Evolutionary conservation across 192 early-diverging fungal species (phyloP).

Genomic region (Coemansia umbellata): DNA sequence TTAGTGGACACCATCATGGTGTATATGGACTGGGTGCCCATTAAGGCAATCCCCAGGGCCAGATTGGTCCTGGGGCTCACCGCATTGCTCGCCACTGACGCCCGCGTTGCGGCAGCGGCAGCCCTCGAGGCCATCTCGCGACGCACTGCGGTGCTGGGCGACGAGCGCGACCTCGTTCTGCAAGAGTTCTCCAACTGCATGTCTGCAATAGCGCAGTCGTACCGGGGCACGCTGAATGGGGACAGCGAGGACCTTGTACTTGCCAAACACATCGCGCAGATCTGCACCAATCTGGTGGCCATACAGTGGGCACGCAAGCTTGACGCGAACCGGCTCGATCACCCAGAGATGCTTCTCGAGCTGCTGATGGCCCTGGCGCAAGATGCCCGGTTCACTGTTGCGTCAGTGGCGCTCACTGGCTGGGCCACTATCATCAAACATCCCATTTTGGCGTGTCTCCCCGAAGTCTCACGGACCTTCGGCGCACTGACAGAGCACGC

Average conservation of each 20-base stretch:
- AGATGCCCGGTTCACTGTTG: constrained; percentile 30
- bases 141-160: constrained; percentile 14
- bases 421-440: constrained; percentile 34
- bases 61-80: constrained; percentile 17
- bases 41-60: constrained; percentile 22
- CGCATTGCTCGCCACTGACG: constrained; percentile 9
- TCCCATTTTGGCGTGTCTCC: constrained; percentile 8
- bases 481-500: constrained; percentile 33
- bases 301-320: constrained; percentile 45
- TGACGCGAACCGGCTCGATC: constrained; percentile 1
- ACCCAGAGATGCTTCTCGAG: constrained; percentile 14
- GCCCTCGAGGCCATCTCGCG: constrained; percentile 31
- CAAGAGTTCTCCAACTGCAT: constrained; percentile 19
- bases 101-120: constrained; percentile 10
- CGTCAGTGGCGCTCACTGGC: constrained; percentile 15
- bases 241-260: constrained; percentile 4
- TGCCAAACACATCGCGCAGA: constrained; percentile 15
- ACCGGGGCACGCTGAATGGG: constrained; percentile 7
- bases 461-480: constrained; percentile 13
- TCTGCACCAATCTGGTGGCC: constrained; percentile 9
- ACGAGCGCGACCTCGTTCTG: constrained; percentile 33
- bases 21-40: constrained; percentile 41
- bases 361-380: constrained; percentile 23
- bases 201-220: constrained; percentile 10
- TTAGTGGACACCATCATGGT: constrained; percentile 17